Evolutionary conservation across 164 flowering plant genomes (phyloP), one percentile per base, ranked within the genome.

Genomic region (Kalanchoe fedtschenkoi): DNA sequence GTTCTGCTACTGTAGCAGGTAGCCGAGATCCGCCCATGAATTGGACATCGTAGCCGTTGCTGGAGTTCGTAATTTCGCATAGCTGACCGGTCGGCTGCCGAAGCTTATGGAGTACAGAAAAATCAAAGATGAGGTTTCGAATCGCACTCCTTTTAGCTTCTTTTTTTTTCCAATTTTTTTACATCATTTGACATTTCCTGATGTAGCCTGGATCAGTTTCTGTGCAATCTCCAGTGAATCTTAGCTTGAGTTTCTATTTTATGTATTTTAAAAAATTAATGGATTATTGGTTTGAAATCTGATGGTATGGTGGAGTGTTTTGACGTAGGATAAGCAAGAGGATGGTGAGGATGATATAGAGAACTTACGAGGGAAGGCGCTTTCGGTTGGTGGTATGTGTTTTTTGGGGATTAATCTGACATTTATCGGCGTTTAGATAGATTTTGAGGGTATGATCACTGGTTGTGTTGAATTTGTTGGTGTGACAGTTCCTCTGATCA

Each of bases 261-360:
- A n/a, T n/a, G n/a, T n/a, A n/a, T n/a, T n/a, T n/a, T n/a, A n/a
- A n/a, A n/a, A n/a, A n/a, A n/a, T n/a, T 44, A 44, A 47, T 51
- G 32, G 17, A 22, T 51, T n/a, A n/a, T n/a, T 13, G 11, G 15
- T 26, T 26, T 16, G 5, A 51, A 51, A 26, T 17, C 4, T 26
- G 5, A 26, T 51, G 16, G 11, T 47, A 19, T 46, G 1, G 0
- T 44, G 51, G 24, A 44, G 51, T 44, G 22, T 47, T 43, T 10
- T 24, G 5, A 26, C 14, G 63, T 44, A 76, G 79, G 86, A 83
- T 62, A 74, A 78, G 67, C 80, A 71, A 55, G 74, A 32, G 19
- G 79, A 60, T 63, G 69, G 34, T 65, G 76, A 32, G 43, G 72
- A 51, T 14, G 93, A 87, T 76, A 22, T 81, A 24, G 93, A 83